Conservation (phyloP, 1,139 yeast genomes). For the Chernovozyma aurita region DNA sequence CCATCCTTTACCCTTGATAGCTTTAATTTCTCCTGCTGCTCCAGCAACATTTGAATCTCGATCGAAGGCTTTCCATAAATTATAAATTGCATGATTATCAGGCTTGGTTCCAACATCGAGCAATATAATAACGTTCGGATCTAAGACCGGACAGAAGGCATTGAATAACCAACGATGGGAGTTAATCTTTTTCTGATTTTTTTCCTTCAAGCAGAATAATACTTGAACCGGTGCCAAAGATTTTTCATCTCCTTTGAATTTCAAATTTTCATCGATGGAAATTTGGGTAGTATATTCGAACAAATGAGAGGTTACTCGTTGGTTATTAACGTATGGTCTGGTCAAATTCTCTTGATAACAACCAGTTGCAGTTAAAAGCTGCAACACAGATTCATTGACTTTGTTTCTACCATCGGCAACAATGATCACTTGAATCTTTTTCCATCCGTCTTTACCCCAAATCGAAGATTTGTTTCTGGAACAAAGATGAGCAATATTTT, state of each 20-base stretch:
- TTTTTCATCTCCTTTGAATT: slow-evolving; percentile 73
- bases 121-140: slow-evolving; percentile 81
- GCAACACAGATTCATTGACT: slow-evolving; percentile 75
- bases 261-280: slow-evolving; percentile 76
- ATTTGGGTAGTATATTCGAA: slow-evolving; percentile 93
- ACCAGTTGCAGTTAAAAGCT: slow-evolving; percentile 87
- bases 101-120: slow-evolving; percentile 94
- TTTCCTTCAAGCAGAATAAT: slow-evolving; percentile 83
- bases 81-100: slow-evolving; percentile 77
- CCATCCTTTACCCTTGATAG: slow-evolving; percentile 89
- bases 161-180: slow-evolving; percentile 95
- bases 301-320: slow-evolving; percentile 85
- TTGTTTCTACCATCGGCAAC: slow-evolving; percentile 93
- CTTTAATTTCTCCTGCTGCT: slow-evolving; percentile 94
- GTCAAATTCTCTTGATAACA: slow-evolving; percentile 96
- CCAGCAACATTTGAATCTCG: slow-evolving; percentile 95
- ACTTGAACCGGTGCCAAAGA: slow-evolving; percentile 91
- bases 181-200: slow-evolving; percentile 84
- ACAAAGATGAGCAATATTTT: slow-evolving; percentile 82
- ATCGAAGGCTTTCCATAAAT: slow-evolving; percentile 95
- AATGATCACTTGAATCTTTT: slow-evolving; percentile 84
- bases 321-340: slow-evolving; percentile 84
- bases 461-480: slow-evolving; percentile 73
- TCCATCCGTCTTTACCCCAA: slow-evolving; percentile 98
- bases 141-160: slow-evolving; percentile 83